Percentiles rank a stretch among this genome's conserved stretches.
Conservation (phyloP, 805 yeast species). For the Metschnikowia aberdeeniae region DNA sequence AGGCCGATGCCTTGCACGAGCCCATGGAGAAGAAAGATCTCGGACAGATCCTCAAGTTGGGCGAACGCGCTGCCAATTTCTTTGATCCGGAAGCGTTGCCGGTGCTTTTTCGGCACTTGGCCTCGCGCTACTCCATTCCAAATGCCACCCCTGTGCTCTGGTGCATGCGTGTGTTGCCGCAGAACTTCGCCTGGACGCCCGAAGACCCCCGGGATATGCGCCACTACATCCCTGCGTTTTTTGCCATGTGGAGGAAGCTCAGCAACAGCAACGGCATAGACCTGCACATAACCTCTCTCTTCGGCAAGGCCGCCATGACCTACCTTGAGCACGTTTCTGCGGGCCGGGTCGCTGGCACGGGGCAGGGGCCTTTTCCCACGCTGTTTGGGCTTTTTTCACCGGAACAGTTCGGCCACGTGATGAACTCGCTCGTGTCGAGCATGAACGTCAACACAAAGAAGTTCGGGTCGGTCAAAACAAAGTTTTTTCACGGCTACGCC, state of each 20-base stretch:
- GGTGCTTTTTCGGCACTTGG: slow-evolving; percentile 46
- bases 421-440: slow-evolving; percentile 49
- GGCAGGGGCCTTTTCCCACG: slow-evolving; percentile 16
- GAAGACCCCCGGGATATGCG: slow-evolving; percentile 37
- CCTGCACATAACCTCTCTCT: slow-evolving; percentile 56
- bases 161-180: slow-evolving; percentile 54
- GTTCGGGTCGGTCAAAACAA: slow-evolving; percentile 41
- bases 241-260: slow-evolving; percentile 66
- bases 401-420: slow-evolving; percentile 55
- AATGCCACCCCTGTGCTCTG: slow-evolving; percentile 51
- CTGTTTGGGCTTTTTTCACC: slow-evolving; percentile 63
- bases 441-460: slow-evolving; percentile 47
- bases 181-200: slow-evolving; percentile 27
- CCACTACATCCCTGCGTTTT: slow-evolving; percentile 61
- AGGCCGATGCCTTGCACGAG: slow-evolving; percentile 41
- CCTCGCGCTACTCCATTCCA: slow-evolving; percentile 49
- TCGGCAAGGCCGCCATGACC: slow-evolving; percentile 57
- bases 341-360: slow-evolving; percentile 8
- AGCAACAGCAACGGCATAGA: slow-evolving; percentile 51
- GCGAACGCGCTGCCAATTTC: slow-evolving; percentile 51
- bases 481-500: slow-evolving; percentile 41
- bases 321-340: slow-evolving; percentile 29
- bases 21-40: slow-evolving; percentile 46
- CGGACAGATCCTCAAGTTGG: slow-evolving; percentile 46
- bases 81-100: slow-evolving; percentile 49